phyloP scores from a whole-genome alignment of 768 basidiomycete genomes.

The Macrolepiota dolichaula region DNA sequence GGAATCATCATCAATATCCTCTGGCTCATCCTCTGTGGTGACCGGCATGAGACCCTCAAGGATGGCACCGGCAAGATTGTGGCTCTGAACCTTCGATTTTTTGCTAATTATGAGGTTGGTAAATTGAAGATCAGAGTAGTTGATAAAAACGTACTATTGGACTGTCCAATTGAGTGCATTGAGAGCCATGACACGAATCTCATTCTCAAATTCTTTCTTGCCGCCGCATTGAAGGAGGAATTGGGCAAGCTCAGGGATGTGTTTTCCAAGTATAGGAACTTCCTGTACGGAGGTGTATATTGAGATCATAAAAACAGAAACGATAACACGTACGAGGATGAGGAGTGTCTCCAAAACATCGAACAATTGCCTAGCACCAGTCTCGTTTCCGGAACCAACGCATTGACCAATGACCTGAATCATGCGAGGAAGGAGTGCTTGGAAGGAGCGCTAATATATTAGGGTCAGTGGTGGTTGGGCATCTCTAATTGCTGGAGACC shows the following conservation, averaged over 20 bases:
- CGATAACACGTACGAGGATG: conserved; percentile 63
- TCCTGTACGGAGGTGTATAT: conserved; percentile 49
- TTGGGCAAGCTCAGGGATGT: conserved; percentile 81
- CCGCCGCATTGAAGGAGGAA: conserved; percentile 86
- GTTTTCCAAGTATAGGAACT: conserved; percentile 87
- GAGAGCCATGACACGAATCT: conserved; percentile 84
- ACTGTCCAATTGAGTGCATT: conserved; percentile 97
- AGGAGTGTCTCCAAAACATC: conserved; percentile 95
- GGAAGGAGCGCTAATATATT: conserved; percentile 78
- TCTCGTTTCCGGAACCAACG: conserved; percentile 76
- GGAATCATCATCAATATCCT: conserved; percentile 90
- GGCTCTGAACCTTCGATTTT: conserved; percentile 90
- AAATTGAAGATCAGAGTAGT: not conserved
- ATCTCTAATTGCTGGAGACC: conserved; percentile 22
- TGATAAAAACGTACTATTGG: conserved; percentile 66
- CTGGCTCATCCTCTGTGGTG: conserved; percentile 89
- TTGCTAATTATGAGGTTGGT: conserved; percentile 52
- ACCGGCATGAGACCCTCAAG: conserved; percentile 92
- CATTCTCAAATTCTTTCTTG: conserved; percentile 70
- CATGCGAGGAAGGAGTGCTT: conserved; percentile 81
- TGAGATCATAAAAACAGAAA: not conserved
- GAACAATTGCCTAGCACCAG: conserved; percentile 82
- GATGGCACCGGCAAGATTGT: conserved; percentile 80
- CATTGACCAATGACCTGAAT: conserved; percentile 85
- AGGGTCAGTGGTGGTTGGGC: conserved; percentile 1